A percentile compares a stretch with the other conserved stretches of the same genome.
These are phyloP conservation scores for Didymella pomorum DNA, from an alignment of 2,329 filamentous ascomycete genomes.

Conservation along the genomic window DNA sequence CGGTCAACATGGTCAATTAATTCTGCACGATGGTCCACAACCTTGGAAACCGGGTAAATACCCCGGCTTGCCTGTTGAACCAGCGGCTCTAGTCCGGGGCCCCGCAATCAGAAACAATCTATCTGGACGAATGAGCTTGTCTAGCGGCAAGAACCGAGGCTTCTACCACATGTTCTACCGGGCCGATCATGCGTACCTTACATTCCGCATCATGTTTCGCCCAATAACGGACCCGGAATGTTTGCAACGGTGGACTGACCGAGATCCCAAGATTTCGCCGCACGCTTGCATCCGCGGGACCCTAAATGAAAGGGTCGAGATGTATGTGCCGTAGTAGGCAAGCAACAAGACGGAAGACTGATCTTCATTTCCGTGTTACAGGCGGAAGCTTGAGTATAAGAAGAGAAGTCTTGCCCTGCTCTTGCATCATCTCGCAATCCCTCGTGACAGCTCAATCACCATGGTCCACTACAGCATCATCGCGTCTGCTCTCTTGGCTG, in stretches of 20 bases:
- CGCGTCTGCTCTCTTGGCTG: slow-evolving; percentile 36
- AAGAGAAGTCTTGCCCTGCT: slow-evolving; percentile 6
- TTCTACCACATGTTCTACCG: slow-evolving; percentile 12
- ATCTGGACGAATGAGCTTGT: not conserved
- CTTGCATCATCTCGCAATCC: slow-evolving; percentile 16
- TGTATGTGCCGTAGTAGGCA: slow-evolving; percentile 2
- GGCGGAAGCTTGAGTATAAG: slow-evolving; percentile 14
- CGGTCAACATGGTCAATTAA: not conserved
- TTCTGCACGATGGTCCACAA: slow-evolving; percentile 5
- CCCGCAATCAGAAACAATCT: slow-evolving; percentile 19
- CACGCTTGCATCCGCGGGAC: not conserved
- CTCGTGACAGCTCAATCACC: slow-evolving; percentile 11
- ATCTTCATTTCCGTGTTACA: slow-evolving; percentile 8
- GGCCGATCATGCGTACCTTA: slow-evolving; percentile 22
- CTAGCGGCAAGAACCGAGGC: slow-evolving; percentile 1
- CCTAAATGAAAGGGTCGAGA: slow-evolving; percentile 9
- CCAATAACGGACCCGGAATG: not conserved
- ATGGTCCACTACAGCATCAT: slow-evolving; percentile 41
- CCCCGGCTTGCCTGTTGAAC: slow-evolving; percentile 1
- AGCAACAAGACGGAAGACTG: slow-evolving; percentile 9
- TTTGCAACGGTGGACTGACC: not conserved
- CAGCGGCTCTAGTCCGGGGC: slow-evolving; percentile 4
- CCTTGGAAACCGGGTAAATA: slow-evolving; percentile 17
- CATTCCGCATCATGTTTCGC: not conserved
- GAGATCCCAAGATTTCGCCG: not conserved